Conservation (phyloP, 257 asterid genomes). For the Gentiana macrophylla region DNA sequence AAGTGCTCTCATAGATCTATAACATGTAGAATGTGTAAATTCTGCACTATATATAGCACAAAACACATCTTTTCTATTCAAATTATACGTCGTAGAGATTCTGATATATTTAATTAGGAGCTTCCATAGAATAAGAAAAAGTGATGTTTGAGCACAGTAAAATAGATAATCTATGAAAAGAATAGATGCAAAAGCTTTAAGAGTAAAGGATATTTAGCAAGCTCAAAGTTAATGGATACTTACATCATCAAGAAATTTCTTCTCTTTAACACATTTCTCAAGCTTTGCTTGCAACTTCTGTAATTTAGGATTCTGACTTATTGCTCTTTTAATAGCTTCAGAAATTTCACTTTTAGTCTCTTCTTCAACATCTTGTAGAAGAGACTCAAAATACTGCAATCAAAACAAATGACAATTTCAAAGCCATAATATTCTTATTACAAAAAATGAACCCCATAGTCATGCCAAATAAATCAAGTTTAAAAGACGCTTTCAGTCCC, state of each 20-base stretch:
- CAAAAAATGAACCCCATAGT: background rate
- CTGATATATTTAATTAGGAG: too few species aligned
- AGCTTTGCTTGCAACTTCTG: constrained; percentile 61
- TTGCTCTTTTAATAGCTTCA: constrained; percentile 62
- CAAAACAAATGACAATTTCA: constrained; percentile 20
- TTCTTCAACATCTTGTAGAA: constrained; percentile 60
- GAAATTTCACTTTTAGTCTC: constrained; percentile 55
- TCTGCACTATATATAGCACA: background rate
- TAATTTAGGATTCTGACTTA: constrained; percentile 60
- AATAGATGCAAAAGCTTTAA: background rate
- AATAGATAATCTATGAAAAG: background rate
- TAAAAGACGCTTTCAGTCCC: too few species aligned
- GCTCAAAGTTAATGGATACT: constrained; percentile 9
- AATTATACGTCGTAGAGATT: background rate
- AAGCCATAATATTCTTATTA: constrained; percentile 17
- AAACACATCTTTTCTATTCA: background rate
- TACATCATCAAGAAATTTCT: constrained; percentile 75
- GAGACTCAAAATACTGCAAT: constrained; percentile 74
- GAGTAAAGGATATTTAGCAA: background rate
- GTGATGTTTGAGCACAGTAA: too few species aligned
- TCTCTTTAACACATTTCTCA: constrained; percentile 52
- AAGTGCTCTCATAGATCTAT: too few species aligned
- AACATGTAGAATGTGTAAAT: too few species aligned
- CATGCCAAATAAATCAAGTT: too few species aligned
- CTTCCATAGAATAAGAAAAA: too few species aligned